Conservation (phyloP, 2,329 filamentous ascomycete genomes). For the Trichoderma sp. region DNA sequence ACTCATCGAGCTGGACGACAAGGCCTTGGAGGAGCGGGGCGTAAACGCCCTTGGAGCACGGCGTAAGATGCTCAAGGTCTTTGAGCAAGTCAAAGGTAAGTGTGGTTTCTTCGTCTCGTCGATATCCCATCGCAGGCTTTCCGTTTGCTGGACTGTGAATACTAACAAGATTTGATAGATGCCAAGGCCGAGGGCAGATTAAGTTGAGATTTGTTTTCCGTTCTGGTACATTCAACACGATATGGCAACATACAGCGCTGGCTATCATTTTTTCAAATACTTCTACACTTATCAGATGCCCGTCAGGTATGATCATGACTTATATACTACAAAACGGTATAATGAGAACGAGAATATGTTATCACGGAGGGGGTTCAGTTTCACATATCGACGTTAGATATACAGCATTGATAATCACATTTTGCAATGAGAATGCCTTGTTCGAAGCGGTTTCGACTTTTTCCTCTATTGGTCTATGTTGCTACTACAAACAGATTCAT, state of each 20-base stretch:
- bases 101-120: not conserved
- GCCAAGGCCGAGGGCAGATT: constrained; percentile 75
- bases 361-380: not conserved
- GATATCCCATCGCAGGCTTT: not conserved
- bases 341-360: constrained; percentile 19
- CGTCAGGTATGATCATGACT: constrained; percentile 2
- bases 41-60: constrained; percentile 93
- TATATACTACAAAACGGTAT: constrained; percentile 15
- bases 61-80: constrained; percentile 98
- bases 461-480: not conserved
- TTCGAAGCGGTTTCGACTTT: not conserved
- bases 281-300: not conserved
- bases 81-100: constrained; percentile 87
- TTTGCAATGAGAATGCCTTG: not conserved
- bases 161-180: constrained; percentile 50
- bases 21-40: constrained; percentile 86
- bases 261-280: constrained; percentile 4
- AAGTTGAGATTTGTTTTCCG: constrained; percentile 39
- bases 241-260: constrained; percentile 14
- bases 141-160: not conserved
- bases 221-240: constrained; percentile 1
- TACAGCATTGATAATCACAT: constrained; percentile 2
- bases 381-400: constrained; percentile 4
- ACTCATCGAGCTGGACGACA: constrained; percentile 87
- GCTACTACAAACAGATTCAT: not conserved